Conservation (phyloP, 805 yeast genomes). For the Lipomyces sp. region DNA sequence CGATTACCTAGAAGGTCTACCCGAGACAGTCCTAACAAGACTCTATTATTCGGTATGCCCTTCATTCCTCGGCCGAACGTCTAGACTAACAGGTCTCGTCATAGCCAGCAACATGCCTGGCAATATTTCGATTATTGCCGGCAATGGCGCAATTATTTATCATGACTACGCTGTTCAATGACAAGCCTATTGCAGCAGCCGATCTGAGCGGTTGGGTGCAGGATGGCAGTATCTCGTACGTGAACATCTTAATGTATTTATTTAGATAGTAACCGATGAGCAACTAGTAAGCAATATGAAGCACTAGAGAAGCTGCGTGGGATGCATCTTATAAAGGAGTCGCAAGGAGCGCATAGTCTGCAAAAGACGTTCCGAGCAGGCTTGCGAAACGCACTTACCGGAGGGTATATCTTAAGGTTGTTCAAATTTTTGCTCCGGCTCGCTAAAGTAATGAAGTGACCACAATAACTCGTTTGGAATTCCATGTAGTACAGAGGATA, state of each 20-base stretch:
- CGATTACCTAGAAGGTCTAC: constrained; percentile 87
- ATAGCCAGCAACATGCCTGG: constrained; percentile 88
- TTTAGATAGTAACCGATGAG: constrained; percentile 33
- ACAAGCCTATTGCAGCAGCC: constrained; percentile 66
- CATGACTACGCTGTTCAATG: constrained; percentile 84
- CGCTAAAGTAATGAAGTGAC: constrained; percentile 39
- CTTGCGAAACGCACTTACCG: constrained; percentile 82
- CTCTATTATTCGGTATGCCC: constrained; percentile 63
- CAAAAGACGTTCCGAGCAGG: constrained; percentile 76
- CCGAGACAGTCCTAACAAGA: constrained; percentile 81
- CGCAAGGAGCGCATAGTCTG: constrained; percentile 55
- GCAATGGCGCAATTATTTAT: constrained; percentile 86
- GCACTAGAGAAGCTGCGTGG: constrained; percentile 77
- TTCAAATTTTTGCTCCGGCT: not conserved
- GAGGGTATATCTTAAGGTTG: constrained; percentile 52
- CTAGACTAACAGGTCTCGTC: not conserved
- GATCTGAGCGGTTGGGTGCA: constrained; percentile 80
- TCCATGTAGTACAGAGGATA: constrained; percentile 60
- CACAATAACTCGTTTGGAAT: constrained; percentile 77
- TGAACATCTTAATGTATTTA: constrained; percentile 38
- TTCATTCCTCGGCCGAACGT: too few relatives aligned
- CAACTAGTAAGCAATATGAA: constrained; percentile 64
- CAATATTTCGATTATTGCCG: constrained; percentile 88
- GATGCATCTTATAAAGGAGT: constrained; percentile 73
- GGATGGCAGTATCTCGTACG: constrained; percentile 55